Evolutionary conservation across 768 basidiomycete genomes (phyloP), one percentile per base, ranked within the genome.

Genomic region (Mycena epipterygia): DNA sequence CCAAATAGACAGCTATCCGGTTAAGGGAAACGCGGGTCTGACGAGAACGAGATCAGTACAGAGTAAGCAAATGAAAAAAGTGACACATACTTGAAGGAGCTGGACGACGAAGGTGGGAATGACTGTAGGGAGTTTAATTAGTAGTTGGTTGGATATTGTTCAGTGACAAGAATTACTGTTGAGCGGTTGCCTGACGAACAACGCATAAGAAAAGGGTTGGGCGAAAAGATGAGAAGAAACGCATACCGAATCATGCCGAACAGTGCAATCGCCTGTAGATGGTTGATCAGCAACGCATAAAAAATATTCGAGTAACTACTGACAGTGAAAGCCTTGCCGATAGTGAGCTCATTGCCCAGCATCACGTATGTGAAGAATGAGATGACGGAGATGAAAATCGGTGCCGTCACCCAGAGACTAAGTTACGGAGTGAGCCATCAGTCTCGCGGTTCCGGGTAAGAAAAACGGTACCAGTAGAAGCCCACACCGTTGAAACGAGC

Each of bases 281-380:
- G 51, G 25, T 35, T 66, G 29, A 35, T 39, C 27, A 33, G 44
- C 12, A 30, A 48, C n/a, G 33, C 16, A 65, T 42, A 35, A 8
- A 56, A 17, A 42, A n/a, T 19, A 61, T 12, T 21, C 19, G 29
- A 32, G 12, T 37, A 6, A 6, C 17, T 37, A 82, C 89, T 39
- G 56, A 91, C 92, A 41, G 96, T 97, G 77, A 97, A 97, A 0
- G 97, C 97, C 21, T 89, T 86, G 16, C 93, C 85, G 56, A 96
- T 86, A 0, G 94, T 93, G 59, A 99, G 79, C 76, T 94, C 82
- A 55, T 95, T 87, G 2, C 93, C 93, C 73, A 87, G 88, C 71
- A 89, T 81, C 41, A 96, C 89, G 70, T 89, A 95, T n/a, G 84
- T 85, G 74, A 89, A 85, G 86, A 98, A 97, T 1, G 93, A 91